Base-by-base conservation (phyloP, 2,329 filamentous ascomycete species). In the Neoarthrinium moseri region DNA sequence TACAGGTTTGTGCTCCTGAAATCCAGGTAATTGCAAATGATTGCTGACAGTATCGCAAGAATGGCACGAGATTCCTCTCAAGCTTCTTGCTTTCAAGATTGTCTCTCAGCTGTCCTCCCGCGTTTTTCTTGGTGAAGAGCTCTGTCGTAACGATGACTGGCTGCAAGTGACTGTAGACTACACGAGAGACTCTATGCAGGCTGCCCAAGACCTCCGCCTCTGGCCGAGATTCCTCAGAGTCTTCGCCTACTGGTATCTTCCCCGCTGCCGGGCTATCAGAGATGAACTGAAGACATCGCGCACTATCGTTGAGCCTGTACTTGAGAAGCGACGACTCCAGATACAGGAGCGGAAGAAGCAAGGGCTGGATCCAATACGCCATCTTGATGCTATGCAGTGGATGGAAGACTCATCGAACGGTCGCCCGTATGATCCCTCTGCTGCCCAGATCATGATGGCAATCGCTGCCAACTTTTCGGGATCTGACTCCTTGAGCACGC, bases 391-490 rank as follows among this genome's bases (percentile, higher is more conserved):
- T 1, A 45, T 60, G 10, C 49, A 57, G 17, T 60, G 56, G 56
- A 49, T 49, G 6, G 24, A 27, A 12, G 20, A 46, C 18, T 30
- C 37, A 4, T 30, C 22, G 11, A n/a, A 36, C 11, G 35, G 41
- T 15, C 26, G 44, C 45, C 30, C 17, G 32, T 50, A 49, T 15
- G 50, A 55, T 24, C 44, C 50, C 1, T 50, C 46, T 1, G 33
- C 33, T 8, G 30, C 36, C 2, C 56, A 60, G 23, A 47, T 60
- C 3, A 43, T 50, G 0, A 43, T 61, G 4, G 50, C 54, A 1
- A 40, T 58, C n/a, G 58, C 47, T 3, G 54, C 58, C 11, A 55
- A 58, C 8, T 53, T 57, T 34, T 59, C 50, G 5, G 58, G 53
- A 1, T 52, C 44, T 10, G 57, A 58, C 20, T 24, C 55, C 4